phyloP scores from a whole-genome alignment of 768 basidiomycete species.

The Hericium erinaceus region DNA sequence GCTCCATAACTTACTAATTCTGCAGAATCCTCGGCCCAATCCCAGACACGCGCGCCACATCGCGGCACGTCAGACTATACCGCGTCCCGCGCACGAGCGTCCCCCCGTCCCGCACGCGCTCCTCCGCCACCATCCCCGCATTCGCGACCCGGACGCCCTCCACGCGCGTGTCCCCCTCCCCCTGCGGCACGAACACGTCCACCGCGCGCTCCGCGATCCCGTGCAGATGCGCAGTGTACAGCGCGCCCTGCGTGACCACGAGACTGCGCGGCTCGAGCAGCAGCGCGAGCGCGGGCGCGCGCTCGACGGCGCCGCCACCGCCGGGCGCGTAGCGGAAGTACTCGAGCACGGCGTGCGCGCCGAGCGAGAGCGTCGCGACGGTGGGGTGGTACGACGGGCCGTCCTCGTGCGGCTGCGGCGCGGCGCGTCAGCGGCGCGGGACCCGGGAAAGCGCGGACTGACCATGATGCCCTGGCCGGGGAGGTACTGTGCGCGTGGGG shows the following conservation, averaged over 20 bases:
- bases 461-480: constrained; percentile 94
- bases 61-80: constrained; percentile 82
- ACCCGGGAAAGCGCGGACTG: constrained; percentile 14
- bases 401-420: constrained; percentile 78
- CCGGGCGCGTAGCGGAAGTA: constrained; percentile 56
- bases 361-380: constrained; percentile 85
- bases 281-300: constrained; percentile 56
- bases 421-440: constrained; percentile 6
- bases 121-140: constrained; percentile 37
- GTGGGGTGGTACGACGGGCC: constrained; percentile 82
- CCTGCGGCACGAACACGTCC: constrained; percentile 30
- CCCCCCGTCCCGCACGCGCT: constrained; percentile 38
- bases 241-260: constrained; percentile 57
- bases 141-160: constrained; percentile 34
- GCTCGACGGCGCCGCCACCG: constrained; percentile 48
- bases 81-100: constrained; percentile 47
- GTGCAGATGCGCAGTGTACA: constrained; percentile 72
- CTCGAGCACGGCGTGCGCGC: constrained; percentile 75
- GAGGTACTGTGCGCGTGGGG: constrained; percentile 53
- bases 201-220: constrained; percentile 57
- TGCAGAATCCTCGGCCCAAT: not conserved
- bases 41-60: constrained; percentile 52
- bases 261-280: constrained; percentile 82
- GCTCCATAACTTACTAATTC: not conserved
- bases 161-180: constrained; percentile 8